Base-by-base conservation (phyloP, 2,329 filamentous ascomycete genomes). In the Neurospora crassa region DNA sequence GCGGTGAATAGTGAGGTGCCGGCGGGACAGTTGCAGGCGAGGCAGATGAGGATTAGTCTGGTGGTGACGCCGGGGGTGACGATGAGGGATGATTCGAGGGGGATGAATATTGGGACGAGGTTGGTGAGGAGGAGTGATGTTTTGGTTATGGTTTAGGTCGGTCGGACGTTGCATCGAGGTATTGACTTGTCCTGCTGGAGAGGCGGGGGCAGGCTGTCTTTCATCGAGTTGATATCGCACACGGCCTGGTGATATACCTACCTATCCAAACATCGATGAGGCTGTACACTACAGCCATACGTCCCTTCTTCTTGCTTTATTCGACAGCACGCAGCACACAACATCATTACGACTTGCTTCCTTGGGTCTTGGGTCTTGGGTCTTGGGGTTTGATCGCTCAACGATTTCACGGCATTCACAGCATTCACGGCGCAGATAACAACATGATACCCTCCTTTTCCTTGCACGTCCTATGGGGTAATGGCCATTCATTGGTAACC, bases 61-160 rank as follows among this genome's bases (percentile, higher is more conserved):
- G 84, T 86, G 40, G 84, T 86, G 5, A 87, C 86, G 0, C 87
- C 87, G 0, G 82, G 84, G 10, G 82, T 88, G 67, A 87, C 85
- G 1, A 83, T 86, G 74, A 82, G 86, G 41, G 86, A 87, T 73
- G 86, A 88, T 45, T 82, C 79, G 1, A 63, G 29, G 53, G 84
- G 83, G 16, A 76, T 78, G 67, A 82, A 81, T 70, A 83, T 85
- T 67, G 80, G 82, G 37, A 80, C 83, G 1, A 83, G 82, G 70
- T 82, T 82, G 7, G 79, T 86, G 29, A 77, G 81, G 47, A 78
- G 84, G 76, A 81, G 84, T 1, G 83, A 85, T 71, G 84, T 86
- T 2, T 77, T 86, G 72, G 81, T 84, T 76, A 85, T 86, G 84
- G 80, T 82, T 76, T 84, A 75, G 53, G 40, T 16, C 5, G 1